Evolutionary conservation across 345 rosid genomes (phyloP).

Genomic region (Aquilaria malaccensis): DNA sequence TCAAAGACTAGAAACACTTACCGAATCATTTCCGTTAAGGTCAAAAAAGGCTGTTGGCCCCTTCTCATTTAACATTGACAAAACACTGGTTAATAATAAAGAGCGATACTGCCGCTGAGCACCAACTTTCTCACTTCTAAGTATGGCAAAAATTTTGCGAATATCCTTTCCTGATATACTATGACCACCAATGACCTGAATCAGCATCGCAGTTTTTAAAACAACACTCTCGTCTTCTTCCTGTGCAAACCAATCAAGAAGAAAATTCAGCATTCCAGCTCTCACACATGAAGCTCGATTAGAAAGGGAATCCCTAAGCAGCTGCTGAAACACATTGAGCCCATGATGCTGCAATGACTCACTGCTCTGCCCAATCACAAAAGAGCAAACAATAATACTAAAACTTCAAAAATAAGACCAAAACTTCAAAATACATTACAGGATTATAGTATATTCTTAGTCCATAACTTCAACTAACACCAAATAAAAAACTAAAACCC

Average conservation of each 20-base stretch:
- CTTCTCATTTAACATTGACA: conserved; percentile 94
- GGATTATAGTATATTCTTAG: no score
- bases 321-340: conserved; percentile 69
- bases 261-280: conserved; percentile 91
- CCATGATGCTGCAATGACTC: conserved; percentile 79
- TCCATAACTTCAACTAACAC: background rate
- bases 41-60: conserved; percentile 96
- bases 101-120: conserved; percentile 75
- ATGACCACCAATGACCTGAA: conserved; percentile 94
- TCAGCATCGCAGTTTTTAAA: conserved; percentile 76
- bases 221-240: conserved; percentile 67
- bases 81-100: conserved; percentile 61
- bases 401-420: conserved; percentile 5
- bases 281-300: conserved; percentile 86
- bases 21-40: conserved; percentile 81
- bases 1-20: conserved; percentile 32
- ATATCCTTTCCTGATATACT: conserved; percentile 98
- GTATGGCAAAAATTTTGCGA: conserved; percentile 89
- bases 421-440: background rate
- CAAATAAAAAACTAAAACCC: background rate
- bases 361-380: conserved; percentile 98
- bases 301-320: conserved; percentile 85
- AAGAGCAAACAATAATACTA: conserved; percentile 28
- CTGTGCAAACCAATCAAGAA: conserved; percentile 90
- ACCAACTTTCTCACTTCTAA: conserved; percentile 90